A percentile compares a stretch with the other conserved stretches of the same genome.
Conservation (phyloP, 176 grass and related monocot species). For the Eragrostis nindensis region DNA sequence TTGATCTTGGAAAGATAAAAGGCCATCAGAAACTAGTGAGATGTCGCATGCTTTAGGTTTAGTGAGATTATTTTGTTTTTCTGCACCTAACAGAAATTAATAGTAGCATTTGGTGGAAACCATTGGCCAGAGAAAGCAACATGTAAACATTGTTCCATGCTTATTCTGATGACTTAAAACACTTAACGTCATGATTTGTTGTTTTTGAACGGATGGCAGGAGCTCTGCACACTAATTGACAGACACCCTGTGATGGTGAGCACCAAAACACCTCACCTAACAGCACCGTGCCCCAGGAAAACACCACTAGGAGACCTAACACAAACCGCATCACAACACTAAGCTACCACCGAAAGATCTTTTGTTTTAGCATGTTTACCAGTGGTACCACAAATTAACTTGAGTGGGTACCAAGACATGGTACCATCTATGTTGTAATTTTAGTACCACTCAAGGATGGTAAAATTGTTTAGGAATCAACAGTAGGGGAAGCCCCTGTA, state of each 20-base stretch:
- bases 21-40: background rate
- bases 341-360: background rate
- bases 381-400: no score
- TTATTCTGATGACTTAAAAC: background rate
- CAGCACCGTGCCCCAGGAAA: background rate
- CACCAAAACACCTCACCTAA: background rate
- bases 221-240: background rate
- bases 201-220: background rate
- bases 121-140: background rate
- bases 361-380: no score
- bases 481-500: no score
- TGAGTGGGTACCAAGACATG: no score
- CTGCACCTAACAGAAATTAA: background rate
- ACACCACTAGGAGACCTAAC: background rate
- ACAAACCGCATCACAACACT: background rate
- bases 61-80: background rate
- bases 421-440: no score
- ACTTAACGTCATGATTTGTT: background rate
- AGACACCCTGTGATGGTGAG: background rate
- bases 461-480: no score
- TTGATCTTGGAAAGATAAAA: background rate
- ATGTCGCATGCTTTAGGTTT: background rate
- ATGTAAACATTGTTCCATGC: background rate
- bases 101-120: background rate
- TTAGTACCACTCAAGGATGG: no score